Conservation (phyloP, 208 protist genomes). For the Acanthamoeba triangularis region DNA sequence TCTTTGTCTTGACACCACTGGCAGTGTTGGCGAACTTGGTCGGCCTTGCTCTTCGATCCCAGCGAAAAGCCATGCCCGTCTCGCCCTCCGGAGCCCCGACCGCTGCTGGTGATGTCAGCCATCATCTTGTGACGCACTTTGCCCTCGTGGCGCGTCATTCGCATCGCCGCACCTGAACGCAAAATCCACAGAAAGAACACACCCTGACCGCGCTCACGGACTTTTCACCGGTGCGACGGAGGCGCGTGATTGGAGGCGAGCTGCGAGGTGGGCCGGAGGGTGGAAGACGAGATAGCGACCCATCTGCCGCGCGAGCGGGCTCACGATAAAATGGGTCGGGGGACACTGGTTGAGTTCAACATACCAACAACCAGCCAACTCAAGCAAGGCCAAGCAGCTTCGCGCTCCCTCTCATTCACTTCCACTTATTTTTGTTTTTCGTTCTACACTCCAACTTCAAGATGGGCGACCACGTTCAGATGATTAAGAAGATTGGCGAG, state of each 20-base stretch:
- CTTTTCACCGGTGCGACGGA: background rate
- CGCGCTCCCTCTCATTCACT: background rate
- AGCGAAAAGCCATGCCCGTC: no score
- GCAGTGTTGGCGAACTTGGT: no score
- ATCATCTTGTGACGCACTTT: background rate
- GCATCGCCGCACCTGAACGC: background rate
- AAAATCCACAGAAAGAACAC: slow-evolving; percentile 33
- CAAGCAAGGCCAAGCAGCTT: no score
- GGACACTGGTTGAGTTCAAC: no score
- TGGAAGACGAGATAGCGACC: background rate
- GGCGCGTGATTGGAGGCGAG: background rate
- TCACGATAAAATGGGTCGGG: no score
- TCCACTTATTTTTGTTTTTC: background rate
- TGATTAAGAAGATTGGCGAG: slow-evolving; percentile 54
- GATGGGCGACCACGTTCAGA: slow-evolving; percentile 56
- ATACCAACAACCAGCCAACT: no score
- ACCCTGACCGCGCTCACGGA: background rate
- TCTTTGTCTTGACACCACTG: no score
- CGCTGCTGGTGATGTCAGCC: no score
- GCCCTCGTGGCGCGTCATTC: background rate
- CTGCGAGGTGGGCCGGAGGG: background rate
- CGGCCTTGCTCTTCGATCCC: no score
- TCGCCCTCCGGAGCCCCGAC: no score
- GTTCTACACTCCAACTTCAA: background rate
- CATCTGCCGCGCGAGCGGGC: background rate